Base-by-base conservation (phyloP, 176 grass and related monocot species). In the Rhynchospora tenuis region DNA sequence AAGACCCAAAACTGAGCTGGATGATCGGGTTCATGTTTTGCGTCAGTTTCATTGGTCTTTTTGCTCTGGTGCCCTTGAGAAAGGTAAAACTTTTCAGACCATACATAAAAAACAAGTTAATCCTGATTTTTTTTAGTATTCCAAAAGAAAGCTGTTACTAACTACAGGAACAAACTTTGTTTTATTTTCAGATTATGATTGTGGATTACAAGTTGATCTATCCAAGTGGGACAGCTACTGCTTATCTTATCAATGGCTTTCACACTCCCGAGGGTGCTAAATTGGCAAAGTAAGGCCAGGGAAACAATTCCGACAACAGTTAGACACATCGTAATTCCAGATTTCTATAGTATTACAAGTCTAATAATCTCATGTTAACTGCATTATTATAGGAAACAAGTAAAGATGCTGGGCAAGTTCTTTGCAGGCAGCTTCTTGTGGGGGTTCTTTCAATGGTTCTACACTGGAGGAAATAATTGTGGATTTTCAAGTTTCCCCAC, bases 371-470 rank as follows among this genome's bases (percentile, higher is more conserved):
- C 69, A 76, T 61, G 13, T 78, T 71, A 74, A 20, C 3, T 89
- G 10, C 9, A 56, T 28, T 29, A n/a, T 88, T 88, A 84, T 85
- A 95, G 93, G 90, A 95, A 87, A 83, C 93, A 95, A 78, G 90
- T 95, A 48, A 67, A 56, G 4, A 90, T 79, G 9, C 60, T 95
- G 73, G 88, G 85, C 4, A 95, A 92, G 79, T 95, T 78, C 83
- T 92, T 95, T 60, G 86, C 80, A 9, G 15, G 84, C 27, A 89
- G 90, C 78, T 94, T 97, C 78, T 1, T 89, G 2, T 97, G 94
- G 94, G 94, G 88, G 4, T 97, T 94, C 85, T 97, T 97, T 73
- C 91, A 94, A 79, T 97, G 94, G 94, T 97, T 97, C 85, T 97
- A 90, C 79, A 94, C 94, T 44, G 94, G 86, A 24, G 90, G 86